These are phyloP conservation scores for Mucor irregularis DNA, from an alignment of 371 early-diverging fungal genomes.

Conservation along the genomic window DNA sequence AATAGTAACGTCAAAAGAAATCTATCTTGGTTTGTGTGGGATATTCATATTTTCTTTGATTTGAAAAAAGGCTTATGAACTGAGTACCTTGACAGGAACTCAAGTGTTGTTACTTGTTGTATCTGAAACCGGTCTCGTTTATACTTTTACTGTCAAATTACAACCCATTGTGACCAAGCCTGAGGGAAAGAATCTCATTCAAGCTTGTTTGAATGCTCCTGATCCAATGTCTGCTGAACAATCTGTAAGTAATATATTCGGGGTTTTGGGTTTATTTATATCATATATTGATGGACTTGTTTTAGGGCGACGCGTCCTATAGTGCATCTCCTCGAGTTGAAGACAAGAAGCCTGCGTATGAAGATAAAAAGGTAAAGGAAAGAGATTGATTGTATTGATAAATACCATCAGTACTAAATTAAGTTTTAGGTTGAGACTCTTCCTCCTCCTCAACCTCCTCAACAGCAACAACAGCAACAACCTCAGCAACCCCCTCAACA, in stretches of 20 bases:
- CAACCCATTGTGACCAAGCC: constrained; percentile 95
- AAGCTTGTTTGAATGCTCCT: constrained; percentile 90
- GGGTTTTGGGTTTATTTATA: not conserved
- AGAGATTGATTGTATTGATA: not conserved
- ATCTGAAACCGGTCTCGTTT: constrained; percentile 98
- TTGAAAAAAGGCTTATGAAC: constrained; percentile 98
- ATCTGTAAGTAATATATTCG: constrained; percentile 2
- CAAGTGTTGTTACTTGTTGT: constrained; percentile 96
- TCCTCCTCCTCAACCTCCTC: constrained; percentile 4
- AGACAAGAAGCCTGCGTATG: constrained; percentile 19
- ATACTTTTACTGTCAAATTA: constrained; percentile 97
- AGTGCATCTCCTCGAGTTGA: constrained; percentile 15
- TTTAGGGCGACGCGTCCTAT: constrained; percentile 36
- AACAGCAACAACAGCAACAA: constrained; percentile 7
- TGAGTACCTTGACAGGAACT: constrained; percentile 96
- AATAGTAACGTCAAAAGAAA: constrained; percentile 2
- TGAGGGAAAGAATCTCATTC: constrained; percentile 94
- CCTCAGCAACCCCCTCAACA: constrained; percentile 6
- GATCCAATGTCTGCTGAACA: constrained; percentile 48
- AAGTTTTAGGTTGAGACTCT: no score
- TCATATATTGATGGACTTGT: constrained; percentile 10
- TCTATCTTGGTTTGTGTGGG: not conserved
- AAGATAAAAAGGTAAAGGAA: constrained; percentile 15
- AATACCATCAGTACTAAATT: constrained; percentile 3
- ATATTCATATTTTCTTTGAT: no score